Evolutionary conservation across 2,329 filamentous ascomycete species (phyloP), one percentile per base, ranked within the genome.

Genomic region (Dactylonectria macrodidyma): DNA sequence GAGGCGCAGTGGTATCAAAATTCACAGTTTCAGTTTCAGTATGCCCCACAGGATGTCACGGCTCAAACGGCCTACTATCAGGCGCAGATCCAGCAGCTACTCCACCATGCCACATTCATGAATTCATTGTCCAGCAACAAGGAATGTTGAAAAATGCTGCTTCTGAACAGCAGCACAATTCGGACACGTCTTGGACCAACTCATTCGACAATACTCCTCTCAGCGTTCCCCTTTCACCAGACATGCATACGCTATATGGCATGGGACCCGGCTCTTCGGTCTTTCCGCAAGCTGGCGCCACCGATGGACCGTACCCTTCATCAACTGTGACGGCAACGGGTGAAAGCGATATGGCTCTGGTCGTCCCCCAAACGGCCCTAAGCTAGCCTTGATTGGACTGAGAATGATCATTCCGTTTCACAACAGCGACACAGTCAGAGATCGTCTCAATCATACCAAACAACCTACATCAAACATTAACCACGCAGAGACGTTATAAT

Each of bases 121-220:
- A n/a, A n/a, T n/a, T 73, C 22, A 70, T 80, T 68, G 72, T 75
- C 22, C 81, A 84, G 73, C 74, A 76, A 34, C 78, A 79, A 59
- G 72, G 78, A 38, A 63, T 79, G 51, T 72, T 78, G 44, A 67
- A 71, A n/a, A 69, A 19, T 19, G 19, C 75, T 7, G 70, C 66
- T 10, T 71, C 76, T 1, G 73, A 71, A 1, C 77, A 79, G 59
- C 75, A 77, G 51, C 77, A 73, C 38, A 71, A 79, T 24, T 75
- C 80, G 36, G 84, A 89, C 73, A 81, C 89, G 69, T 87, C 88
- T 44, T 85, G 89, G 68, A 90, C 89, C 6, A 90, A 88, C 75
- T 91, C 89, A 12, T 89, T 91, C 73, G 89, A 92, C 73, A 89
- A 87, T 62, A 84, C 87, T n/a, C 89, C 89, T 5, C 77, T 90